Base-by-base conservation (phyloP, 352 stramenopile species). In the Plasmopara viticola region DNA sequence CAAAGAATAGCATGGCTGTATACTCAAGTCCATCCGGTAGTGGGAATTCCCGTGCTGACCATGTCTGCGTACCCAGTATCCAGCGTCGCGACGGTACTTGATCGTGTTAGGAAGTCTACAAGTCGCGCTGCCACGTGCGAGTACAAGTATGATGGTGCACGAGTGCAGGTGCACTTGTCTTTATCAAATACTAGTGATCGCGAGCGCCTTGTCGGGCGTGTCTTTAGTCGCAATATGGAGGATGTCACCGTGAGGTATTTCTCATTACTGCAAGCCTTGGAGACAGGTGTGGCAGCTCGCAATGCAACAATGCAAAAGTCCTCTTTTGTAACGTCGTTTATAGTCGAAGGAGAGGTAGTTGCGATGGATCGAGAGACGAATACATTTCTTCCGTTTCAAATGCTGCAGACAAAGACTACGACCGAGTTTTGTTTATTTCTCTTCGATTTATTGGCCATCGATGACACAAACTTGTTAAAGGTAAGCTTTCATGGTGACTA, bases 151-250 rank as follows among this genome's bases (percentile, higher is more conserved):
- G 82, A 93, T 58, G 82, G 82, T 17, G 82, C 79, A 2, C 78
- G 82, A 14, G 76, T 93, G 14, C 82, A 93, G 44, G 63, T 90
- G 12, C 82, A 93, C 51, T 51, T 86, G 35, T 56, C 61, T 9
- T 9, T 68, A n/a, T 20, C 44, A 13, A 15, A 40, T n/a, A 30
- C 20, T 14, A 33, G 49, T 9, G 25, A 41, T 6, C 14, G 44
- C 15, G 25, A 17, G 30, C 4, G 29, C 25, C 34, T 28, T 3
- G 47, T 70, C 12, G 33, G 66, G n/a, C 71, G 70, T 31, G 76
- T 93, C 31, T 93, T 93, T 59, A 93, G 82, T 52, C 78, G 82
- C 28, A 93, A 90, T 54, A 86, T 90, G 73, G 82, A 93, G 42
- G 70, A 88, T 48, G 76, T 84, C 31, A 90, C 82, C 2, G 68